Evolutionary conservation across 1,139 yeast genomes (phyloP).

Genomic region (Saccharomyces hybrid): DNA sequence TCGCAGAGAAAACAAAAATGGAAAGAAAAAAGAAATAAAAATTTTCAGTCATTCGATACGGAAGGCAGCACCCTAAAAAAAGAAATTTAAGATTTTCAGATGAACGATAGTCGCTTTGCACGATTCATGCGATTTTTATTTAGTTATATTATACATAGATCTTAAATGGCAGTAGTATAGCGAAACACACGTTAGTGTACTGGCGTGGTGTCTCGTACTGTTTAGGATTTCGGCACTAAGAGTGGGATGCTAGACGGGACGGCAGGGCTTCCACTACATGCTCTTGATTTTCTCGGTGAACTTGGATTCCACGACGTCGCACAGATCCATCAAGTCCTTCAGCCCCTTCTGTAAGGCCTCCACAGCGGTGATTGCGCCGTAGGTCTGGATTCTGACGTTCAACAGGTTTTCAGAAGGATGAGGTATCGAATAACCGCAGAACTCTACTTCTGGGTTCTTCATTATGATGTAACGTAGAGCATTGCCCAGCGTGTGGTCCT

Average conservation of each 20-base stretch:
- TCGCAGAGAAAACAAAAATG: not conserved
- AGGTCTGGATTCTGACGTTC: constrained; percentile 90
- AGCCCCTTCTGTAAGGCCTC: constrained; percentile 92
- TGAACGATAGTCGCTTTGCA: not conserved
- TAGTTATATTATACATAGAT: constrained; percentile 1
- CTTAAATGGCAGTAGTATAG: not conserved
- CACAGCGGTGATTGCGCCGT: constrained; percentile 78
- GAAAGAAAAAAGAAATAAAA: not conserved
- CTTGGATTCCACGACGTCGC: constrained; percentile 73
- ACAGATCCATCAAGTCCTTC: constrained; percentile 74
- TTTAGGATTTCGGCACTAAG: not conserved
- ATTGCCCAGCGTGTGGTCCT: constrained; percentile 94
- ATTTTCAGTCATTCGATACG: not conserved
- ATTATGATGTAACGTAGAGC: constrained; percentile 87
- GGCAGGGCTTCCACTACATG: constrained; percentile 10
- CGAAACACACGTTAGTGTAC: not conserved
- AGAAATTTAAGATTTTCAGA: not conserved
- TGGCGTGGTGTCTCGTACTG: not conserved
- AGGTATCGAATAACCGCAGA: constrained; percentile 98
- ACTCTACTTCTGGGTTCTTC: constrained; percentile 97
- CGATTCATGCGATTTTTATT: not conserved
- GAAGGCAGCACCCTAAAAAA: not conserved
- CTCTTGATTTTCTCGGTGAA: constrained; percentile 59
- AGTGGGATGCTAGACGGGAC: not conserved
- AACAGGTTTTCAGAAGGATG: constrained; percentile 92